Evolutionary conservation across 139 green algal genomes (phyloP).

Genomic region (Asterochloris erici): DNA sequence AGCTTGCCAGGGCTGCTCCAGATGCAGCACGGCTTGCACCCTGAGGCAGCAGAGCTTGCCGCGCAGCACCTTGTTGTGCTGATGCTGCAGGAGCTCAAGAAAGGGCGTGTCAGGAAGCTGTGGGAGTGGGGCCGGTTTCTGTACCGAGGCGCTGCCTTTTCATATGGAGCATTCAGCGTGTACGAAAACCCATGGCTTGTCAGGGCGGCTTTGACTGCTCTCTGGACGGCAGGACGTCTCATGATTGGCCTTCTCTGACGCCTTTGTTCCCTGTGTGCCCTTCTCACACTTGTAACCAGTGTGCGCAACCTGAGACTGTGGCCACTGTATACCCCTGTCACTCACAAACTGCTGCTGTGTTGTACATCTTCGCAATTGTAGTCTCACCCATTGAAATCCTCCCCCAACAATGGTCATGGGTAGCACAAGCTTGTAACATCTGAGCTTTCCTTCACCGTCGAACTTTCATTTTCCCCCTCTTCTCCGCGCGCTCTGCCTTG

Average conservation of each 20-base stretch:
- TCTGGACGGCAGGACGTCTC: slow-evolving; percentile 36
- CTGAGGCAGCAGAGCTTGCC: no score
- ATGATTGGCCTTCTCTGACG: slow-evolving; percentile 12
- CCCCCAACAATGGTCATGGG: not conserved
- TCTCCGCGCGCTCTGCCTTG: slow-evolving; percentile 18
- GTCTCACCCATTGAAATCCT: not conserved
- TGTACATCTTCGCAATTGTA: not conserved
- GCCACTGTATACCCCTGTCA: no score
- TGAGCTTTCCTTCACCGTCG: not conserved
- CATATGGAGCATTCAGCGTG: slow-evolving; percentile 42
- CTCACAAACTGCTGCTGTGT: not conserved
- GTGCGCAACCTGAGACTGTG: no score
- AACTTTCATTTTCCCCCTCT: not conserved
- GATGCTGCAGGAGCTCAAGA: slow-evolving; percentile 35
- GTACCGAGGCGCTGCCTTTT: slow-evolving; percentile 38
- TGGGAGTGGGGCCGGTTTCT: slow-evolving; percentile 41
- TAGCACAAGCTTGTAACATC: not conserved
- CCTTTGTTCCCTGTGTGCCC: not conserved
- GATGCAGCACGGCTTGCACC: no score
- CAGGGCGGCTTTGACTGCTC: slow-evolving; percentile 38
- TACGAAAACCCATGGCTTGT: slow-evolving; percentile 62
- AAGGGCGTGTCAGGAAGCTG: slow-evolving; percentile 33
- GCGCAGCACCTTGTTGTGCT: no score
- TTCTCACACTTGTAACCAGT: not conserved
- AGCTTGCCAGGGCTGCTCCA: no score